Base-by-base conservation (phyloP, 495 filamentous ascomycete genomes). In the Sporormia fimetaria region DNA sequence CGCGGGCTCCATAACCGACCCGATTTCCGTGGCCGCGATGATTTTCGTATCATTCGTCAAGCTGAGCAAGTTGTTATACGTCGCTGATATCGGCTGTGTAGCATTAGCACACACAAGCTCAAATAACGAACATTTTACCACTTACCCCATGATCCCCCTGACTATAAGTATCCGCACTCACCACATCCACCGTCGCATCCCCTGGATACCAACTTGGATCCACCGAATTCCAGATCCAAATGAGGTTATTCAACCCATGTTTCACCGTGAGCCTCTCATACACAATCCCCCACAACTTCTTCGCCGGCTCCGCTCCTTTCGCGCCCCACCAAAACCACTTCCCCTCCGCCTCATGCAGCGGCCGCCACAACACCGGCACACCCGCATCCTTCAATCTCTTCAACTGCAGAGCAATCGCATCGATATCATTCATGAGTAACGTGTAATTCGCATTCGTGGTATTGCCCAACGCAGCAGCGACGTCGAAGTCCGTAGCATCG, bases 281-380 rank as follows among this genome's bases (percentile, higher is more conserved):
- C 21, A 70, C 6, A 0, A 69, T 34, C 1, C 32, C 27, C 24
- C 49, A 70, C 1, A 69, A 57, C 36, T 62, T 44, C 53, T 68
- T 70, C 47, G 49, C 54, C 15, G 66, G 52, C 36, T 55, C 67
- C 20, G 67, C 33, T 0, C 67, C 67, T 49, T 66, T 61, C 5
- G 67, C 67, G 10, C 67, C 67, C 67, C 67, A 69, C 67, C 67
- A 70, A 57, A 69, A 70, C 67, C 67, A 70, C 1, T 35, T 59
- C 2, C 67, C 67, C 33, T 70, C 67, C 10, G 67, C 67, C 37
- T 70, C 67, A 54, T 70, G 67, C 1, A 70, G 55, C 1, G 67
- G 67, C 0, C 67, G 51, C 45, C 52, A 70, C 4, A 70, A 56
- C 6, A 70, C 51, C 10, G 67, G 64, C 9, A 69, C 51, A 8